Evolutionary conservation across 768 basidiomycete genomes (phyloP).

Genomic region (Tulasnella sp.): DNA sequence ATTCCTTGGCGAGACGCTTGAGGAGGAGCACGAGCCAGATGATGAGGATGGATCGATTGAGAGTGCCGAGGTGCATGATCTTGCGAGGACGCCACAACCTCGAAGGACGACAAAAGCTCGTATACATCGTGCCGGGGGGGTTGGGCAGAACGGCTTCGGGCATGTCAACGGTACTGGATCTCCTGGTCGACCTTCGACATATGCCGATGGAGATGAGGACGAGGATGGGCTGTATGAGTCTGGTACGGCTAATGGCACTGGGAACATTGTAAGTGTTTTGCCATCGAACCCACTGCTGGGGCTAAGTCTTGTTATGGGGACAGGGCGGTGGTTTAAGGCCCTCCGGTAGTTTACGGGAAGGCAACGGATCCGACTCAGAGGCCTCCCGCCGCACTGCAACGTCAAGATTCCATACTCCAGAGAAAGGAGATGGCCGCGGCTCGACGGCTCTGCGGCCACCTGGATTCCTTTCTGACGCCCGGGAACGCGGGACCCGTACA

Average conservation of each 20-base stretch:
- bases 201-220: slow-evolving; percentile 74
- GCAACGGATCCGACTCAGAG: slow-evolving; percentile 20
- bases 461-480: neutral
- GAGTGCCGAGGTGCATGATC: slow-evolving; percentile 17
- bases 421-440: slow-evolving; percentile 5
- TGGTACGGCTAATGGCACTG: slow-evolving; percentile 65
- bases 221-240: slow-evolving; percentile 73
- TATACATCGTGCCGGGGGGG: neutral
- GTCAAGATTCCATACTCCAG: neutral
- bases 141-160: neutral
- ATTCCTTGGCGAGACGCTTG: neutral
- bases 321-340: neutral
- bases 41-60: slow-evolving; percentile 29
- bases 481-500: neutral
- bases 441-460: slow-evolving; percentile 10
- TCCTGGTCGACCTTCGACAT: slow-evolving; percentile 58
- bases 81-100: slow-evolving; percentile 11
- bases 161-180: slow-evolving; percentile 16
- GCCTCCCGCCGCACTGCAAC: slow-evolving; percentile 15
- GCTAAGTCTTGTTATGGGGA: neutral
- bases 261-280: slow-evolving; percentile 40
- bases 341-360: slow-evolving; percentile 1
- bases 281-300: neutral
- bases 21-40: slow-evolving; percentile 24
- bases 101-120: slow-evolving; percentile 6